phyloP scores from a whole-genome alignment of 164 flowering plant genomes.

The Nelumbo lutea region DNA sequence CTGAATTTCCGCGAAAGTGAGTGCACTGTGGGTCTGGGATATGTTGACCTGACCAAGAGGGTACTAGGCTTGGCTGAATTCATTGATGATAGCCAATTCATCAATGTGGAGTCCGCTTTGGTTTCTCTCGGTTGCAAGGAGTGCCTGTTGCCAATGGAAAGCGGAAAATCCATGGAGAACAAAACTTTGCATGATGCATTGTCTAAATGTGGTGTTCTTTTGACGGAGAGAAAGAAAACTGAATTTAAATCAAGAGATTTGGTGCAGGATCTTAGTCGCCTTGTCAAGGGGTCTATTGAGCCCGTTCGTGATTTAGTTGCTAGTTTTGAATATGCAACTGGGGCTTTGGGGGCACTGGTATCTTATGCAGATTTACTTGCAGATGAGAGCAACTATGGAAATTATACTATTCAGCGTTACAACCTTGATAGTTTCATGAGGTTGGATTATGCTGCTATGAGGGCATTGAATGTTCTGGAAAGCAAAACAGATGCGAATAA shows the following conservation, averaged over 20 bases:
- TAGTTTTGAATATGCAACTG: conserved; percentile 67
- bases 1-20: conserved; percentile 59
- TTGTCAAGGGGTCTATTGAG: conserved; percentile 83
- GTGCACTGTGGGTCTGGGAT: conserved; percentile 74
- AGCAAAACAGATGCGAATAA: conserved; percentile 96
- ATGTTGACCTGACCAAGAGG: conserved; percentile 72
- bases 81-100: conserved; percentile 93
- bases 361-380: conserved; percentile 83
- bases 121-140: conserved; percentile 94
- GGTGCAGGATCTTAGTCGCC: conserved; percentile 82
- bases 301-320: conserved; percentile 75
- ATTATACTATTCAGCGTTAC: conserved; percentile 48
- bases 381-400: conserved; percentile 86
- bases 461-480: conserved; percentile 88
- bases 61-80: conserved; percentile 82
- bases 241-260: conserved; percentile 83
- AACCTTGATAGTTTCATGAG: conserved; percentile 82
- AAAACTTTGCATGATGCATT: conserved; percentile 59
- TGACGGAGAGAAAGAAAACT: conserved; percentile 81
- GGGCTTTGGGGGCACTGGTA: conserved; percentile 70
- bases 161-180: conserved; percentile 50
- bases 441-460: conserved; percentile 94
- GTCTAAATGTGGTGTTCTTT: conserved; percentile 74
- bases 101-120: conserved; percentile 84
- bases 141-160: conserved; percentile 71